These are phyloP conservation scores for sunflower (Helianthus annuus) DNA, from an alignment of 129 eudicot genomes.

Conservation along the genomic window HanXRQr2.0-SUNRISE NC_035447.2:81183893-81184392, in stretches of 20 bases:
- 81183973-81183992: slow-evolving; percentile 84
- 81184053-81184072: slow-evolving; percentile 92
- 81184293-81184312: slow-evolving; percentile 87
- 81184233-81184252: background rate
- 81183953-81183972: slow-evolving; percentile 99
- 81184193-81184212: slow-evolving; percentile 16
- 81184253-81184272: slow-evolving; percentile 20
- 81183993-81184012: slow-evolving; percentile 99
- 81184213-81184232: background rate
- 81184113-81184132: slow-evolving; percentile 68
- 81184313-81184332: slow-evolving; percentile 93
- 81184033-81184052: slow-evolving; percentile 99
- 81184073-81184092: slow-evolving; percentile 99
- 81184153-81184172: slow-evolving; percentile 95
- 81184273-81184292: slow-evolving; percentile 72
- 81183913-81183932: background rate
- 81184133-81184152: slow-evolving; percentile 84
- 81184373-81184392: background rate
- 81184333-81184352: slow-evolving; percentile 49
- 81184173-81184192: slow-evolving; percentile 96
- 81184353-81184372: slow-evolving; percentile 4
- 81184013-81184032: slow-evolving; percentile 99
- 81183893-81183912: background rate
- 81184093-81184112: slow-evolving; percentile 92
- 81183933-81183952: slow-evolving; percentile 63